Evolutionary conservation across 306 rosid species (phyloP), one percentile per base, ranked within the genome.

Genomic region (Arachis hypogaea): DNA sequence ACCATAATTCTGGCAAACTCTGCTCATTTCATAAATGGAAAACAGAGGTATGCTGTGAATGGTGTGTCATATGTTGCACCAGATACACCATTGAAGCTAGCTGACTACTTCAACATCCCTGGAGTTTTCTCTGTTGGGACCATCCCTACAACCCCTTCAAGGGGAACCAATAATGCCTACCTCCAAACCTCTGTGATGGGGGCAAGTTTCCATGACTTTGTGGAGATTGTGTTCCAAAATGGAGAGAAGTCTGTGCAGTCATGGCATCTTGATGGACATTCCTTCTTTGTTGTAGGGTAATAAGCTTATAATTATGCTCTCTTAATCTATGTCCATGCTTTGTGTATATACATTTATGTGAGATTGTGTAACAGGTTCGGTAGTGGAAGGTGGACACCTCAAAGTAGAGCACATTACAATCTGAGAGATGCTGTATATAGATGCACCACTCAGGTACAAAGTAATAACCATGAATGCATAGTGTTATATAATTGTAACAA

Each of bases 231-330:
- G 38, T 88, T 90, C 81, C 96, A 90, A 69, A 90, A 88, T 42
- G 79, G 89, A 88, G 93, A 90, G 66, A 69, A 81, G 56, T 76
- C 85, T 0, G 86, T 90, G n/a, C 96, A 88, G 65, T 88, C 93
- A 36, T 90, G 93, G 93, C 93, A 88, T 66, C 82, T 88, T 28
- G 80, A 85, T 80, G 96, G 93, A n/a, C 76, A 86, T 69, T 83
- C 96, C 7, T 84, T 88, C 89, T 88, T 88, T 29, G 91, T 85
- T 9, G 84, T 84, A 5, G 93, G 92, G 96, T 89, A 71, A 70
- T 89, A 71, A 70, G 78, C 54, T 8, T 54, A 7, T 6, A 11
- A 2, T 33, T 33, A 33, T 33, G 38, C 38, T 33, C 38, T 33
- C 4, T 33, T 33, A 2, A 33, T 33, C 38, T 33, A 33, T 33